phyloP scores from a whole-genome alignment of 2,329 filamentous ascomycete genomes.

The Pezicula radicicola region DNA sequence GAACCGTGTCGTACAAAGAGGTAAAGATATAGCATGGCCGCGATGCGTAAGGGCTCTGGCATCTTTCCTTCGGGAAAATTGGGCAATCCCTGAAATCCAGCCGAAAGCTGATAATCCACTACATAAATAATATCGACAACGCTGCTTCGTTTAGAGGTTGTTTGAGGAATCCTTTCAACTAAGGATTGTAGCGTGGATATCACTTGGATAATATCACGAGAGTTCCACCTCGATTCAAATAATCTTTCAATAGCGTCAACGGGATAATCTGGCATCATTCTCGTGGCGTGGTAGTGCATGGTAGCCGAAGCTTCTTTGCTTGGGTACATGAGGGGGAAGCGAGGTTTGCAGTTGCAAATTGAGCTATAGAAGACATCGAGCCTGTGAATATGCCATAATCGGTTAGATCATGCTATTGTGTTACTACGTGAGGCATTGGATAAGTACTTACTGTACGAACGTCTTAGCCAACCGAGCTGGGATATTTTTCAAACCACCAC shows the following conservation, averaged over 20 bases:
- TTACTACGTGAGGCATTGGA: neutral
- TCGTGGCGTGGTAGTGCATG: neutral
- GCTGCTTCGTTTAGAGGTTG: neutral
- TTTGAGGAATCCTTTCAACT: neutral
- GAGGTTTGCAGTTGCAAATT: neutral
- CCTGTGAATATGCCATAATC: neutral
- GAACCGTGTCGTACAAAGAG: neutral
- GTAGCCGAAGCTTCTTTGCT: neutral
- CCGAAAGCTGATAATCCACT: neutral
- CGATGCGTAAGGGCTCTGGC: neutral
- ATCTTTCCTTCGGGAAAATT: neutral
- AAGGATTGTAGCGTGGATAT: neutral
- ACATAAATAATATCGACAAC: neutral
- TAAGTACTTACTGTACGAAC: neutral
- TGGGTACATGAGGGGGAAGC: neutral
- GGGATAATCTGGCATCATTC: neutral
- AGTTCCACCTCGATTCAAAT: neutral
- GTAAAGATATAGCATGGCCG: neutral
- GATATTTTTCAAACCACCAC: neutral
- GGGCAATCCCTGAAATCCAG: neutral
- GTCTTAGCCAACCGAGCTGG: neutral
- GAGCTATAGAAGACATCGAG: neutral
- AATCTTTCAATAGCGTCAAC: neutral
- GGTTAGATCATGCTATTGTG: neutral
- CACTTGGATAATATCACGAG: neutral